These are phyloP conservation scores for Sparassis latifolia DNA, from an alignment of 1,284 basidiomycete genomes.

Conservation along the genomic window DNA sequence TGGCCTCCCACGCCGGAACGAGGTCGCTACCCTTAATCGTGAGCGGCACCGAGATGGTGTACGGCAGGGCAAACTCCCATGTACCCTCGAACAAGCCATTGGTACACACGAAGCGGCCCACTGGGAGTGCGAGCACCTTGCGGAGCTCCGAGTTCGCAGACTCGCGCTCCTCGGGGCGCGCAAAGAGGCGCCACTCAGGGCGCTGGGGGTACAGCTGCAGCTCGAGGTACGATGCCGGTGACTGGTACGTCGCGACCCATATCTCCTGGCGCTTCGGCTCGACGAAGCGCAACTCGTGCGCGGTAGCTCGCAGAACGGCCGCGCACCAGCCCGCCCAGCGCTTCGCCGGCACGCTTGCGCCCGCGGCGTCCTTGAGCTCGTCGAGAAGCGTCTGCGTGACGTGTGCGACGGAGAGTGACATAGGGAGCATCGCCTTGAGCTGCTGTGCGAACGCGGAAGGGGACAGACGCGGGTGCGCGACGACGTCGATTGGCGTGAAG, in stretches of 20 bases:
- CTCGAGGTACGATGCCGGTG: conserved; percentile 67
- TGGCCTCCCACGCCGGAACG: conserved; percentile 82
- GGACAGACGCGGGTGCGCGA: conserved; percentile 44
- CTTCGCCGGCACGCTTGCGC: conserved; percentile 38
- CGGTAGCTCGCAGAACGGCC: conserved; percentile 59
- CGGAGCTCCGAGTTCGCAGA: conserved; percentile 81
- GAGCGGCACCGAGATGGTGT: conserved; percentile 46
- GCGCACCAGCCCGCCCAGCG: conserved; percentile 65
- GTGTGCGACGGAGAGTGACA: conserved; percentile 67
- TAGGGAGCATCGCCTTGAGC: conserved; percentile 80
- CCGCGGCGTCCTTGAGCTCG: conserved; percentile 38
- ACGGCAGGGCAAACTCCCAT: conserved; percentile 84
- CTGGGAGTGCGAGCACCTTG: conserved; percentile 62
- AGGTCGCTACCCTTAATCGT: conserved; percentile 63
- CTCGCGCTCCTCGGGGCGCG: conserved; percentile 58
- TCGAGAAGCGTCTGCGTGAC: conserved; percentile 52
- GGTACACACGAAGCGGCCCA: conserved; percentile 68
- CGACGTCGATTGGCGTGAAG: conserved; percentile 48
- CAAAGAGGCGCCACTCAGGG: conserved; percentile 85
- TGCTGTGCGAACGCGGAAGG: conserved; percentile 71
- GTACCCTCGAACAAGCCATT: conserved; percentile 58
- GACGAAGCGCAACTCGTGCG: conserved; percentile 75
- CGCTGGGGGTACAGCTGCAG: conserved; percentile 71
- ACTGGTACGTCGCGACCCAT: conserved; percentile 82
- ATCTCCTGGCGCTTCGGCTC: conserved; percentile 82